Base-by-base conservation (phyloP, 2,329 filamentous ascomycete genomes). In the Didymella segeticola region DNA sequence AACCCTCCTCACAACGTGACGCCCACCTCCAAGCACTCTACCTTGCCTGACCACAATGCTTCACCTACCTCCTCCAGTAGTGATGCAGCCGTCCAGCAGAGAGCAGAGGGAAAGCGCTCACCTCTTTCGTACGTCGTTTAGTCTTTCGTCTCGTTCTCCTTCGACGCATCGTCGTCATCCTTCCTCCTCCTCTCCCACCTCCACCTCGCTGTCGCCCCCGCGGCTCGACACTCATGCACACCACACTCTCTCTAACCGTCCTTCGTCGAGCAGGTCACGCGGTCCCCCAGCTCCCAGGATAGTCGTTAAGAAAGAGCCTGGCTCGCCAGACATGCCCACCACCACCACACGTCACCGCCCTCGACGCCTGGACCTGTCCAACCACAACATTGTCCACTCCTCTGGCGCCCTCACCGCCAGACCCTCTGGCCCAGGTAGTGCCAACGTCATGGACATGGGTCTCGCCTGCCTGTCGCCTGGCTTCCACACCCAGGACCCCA, bases 401-500 rank as follows among this genome's bases (percentile, higher is more conserved):
- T 77, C 77, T 9, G 76, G 77, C 20, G 74, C 75, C 39, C 68
- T 81, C 60, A 79, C 89, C 5, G 87, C 87, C 45, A 86, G 91
- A 31, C 89, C 91, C 23, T 85, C 89, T 1, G 84, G 81, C 17
- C 85, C 91, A 63, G 91, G 96, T 57, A 83, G 78, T 53, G 83
- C 82, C 38, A 90, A 84, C 34, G 93, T 98, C 70, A 92, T 96
- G 67, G 91, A 97, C 75, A 90, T 98, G 22, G 95, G 95, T 53
- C 83, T 98, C 51, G 93, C 93, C 34, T 99, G 95, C 69, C 81
- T 99, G 49, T 98, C 95, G 2, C 95, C 95, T 0, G 95, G 95
- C 47, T 98, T 99, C 69, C 88, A 96, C 62, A 98, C 95, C 14
- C 90, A 98, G 67, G 92, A 99, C 75, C 93, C 95, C n/a, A 85